phyloP scores from a whole-genome alignment of 768 basidiomycete genomes.

The Mycena rebaudengoi region DNA sequence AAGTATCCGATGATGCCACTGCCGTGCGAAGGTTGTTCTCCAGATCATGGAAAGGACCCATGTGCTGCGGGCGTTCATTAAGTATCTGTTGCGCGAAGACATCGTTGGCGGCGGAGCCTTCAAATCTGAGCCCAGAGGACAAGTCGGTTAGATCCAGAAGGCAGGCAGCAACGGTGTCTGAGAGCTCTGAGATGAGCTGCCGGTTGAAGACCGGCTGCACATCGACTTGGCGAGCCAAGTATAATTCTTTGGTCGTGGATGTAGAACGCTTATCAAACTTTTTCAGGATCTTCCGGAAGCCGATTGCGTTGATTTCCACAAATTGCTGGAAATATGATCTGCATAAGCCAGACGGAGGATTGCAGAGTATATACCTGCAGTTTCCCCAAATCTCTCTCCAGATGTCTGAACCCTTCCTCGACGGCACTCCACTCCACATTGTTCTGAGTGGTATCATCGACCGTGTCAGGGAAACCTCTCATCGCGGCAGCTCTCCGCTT shows the following conservation, averaged over 20 bases:
- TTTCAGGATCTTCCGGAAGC: conserved; percentile 96
- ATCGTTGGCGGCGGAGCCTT: conserved; percentile 80
- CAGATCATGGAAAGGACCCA: conserved; percentile 86
- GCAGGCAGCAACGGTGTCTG: conserved; percentile 89
- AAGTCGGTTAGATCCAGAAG: conserved; percentile 82
- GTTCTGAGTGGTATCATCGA: conserved; percentile 65
- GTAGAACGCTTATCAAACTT: conserved; percentile 99
- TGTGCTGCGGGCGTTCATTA: conserved; percentile 64
- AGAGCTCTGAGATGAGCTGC: conserved; percentile 95
- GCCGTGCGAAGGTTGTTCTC: conserved; percentile 88
- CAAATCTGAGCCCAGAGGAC: conserved; percentile 78
- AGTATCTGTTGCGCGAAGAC: conserved; percentile 77
- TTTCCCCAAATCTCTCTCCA: conserved; percentile 95
- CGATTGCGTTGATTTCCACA: conserved; percentile 96
- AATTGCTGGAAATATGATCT: conserved; percentile 73
- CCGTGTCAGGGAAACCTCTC: conserved; percentile 73
- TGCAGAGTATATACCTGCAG: conserved; percentile 71
- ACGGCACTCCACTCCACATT: conserved; percentile 96
- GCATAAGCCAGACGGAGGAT: conserved; percentile 28
- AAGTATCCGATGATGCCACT: conserved; percentile 65
- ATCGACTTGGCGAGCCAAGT: conserved; percentile 95
- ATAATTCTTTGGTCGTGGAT: conserved; percentile 95
- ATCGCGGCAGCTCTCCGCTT: conserved; percentile 88
- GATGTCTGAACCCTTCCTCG: conserved; percentile 93
- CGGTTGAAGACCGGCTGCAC: conserved; percentile 99